Evolutionary conservation across 2,329 filamentous ascomycete genomes (phyloP), one percentile per base, ranked within the genome.

Genomic region (Fusarium graminum): DNA sequence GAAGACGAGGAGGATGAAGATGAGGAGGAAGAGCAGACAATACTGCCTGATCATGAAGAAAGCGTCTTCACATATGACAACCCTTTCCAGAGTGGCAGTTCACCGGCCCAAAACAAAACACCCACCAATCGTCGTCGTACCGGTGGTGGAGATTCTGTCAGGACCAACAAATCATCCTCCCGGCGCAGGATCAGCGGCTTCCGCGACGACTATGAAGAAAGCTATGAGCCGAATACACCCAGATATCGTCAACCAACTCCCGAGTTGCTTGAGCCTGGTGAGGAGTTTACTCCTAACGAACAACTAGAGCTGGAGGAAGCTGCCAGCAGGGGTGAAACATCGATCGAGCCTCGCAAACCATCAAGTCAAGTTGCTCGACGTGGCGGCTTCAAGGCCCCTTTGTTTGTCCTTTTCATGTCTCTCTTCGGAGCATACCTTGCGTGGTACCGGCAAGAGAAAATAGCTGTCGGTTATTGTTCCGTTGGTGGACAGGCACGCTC

Each of bases 381-480:
- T 58, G 77, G 81, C 10, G 82, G 83, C 25, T 79, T 89, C 30
- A 86, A 86, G 59, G 87, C 87, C 1, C 90, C 92, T 16, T 82
- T 94, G 4, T 88, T 88, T 76, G 86, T 93, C 7, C 82, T 97
- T 3, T 76, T 94, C 4, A 75, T 91, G 19, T 89, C 90, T 0
- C 79, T 95, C 11, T 77, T 95, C 8, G 86, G 86, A 30, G 88
- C 90, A 1, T 92, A 97, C 66, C 90, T 85, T 29, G 87, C 87
- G 10, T 95, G 94, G 86, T 99, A 94, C 81, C 86, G 94, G 46
- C 92, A 97, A 75, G 95, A 99, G 79, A 98, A 98, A 83, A 82
- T 97, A n/a, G 91, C 92, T 16, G 92, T 98, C 19, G 95, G 96
- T 32, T 99, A 97, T 75, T 99, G 95, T 75, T 93, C 94, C 13